Evolutionary conservation across 345 rosid genomes (phyloP).

Genomic region (Salix arbutifolia): DNA sequence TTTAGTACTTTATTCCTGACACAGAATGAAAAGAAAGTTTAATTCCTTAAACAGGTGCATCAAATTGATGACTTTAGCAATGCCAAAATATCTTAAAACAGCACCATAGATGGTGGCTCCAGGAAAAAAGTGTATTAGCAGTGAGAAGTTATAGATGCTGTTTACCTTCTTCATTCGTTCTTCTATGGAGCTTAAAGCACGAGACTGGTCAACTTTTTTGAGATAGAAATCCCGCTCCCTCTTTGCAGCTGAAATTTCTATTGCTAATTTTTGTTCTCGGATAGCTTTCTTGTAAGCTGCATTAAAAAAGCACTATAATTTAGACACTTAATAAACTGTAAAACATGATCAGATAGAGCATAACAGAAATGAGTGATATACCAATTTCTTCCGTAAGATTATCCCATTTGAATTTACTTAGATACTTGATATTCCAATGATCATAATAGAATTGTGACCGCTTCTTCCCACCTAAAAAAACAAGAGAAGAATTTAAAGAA

Average conservation of each 20-base stretch:
- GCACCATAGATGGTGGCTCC: no score
- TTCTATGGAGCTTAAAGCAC: constrained; percentile 62
- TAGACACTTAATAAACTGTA: constrained; percentile 7
- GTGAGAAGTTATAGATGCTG: neutral
- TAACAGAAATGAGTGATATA: constrained; percentile 20
- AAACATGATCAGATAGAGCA: neutral
- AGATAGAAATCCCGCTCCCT: constrained; percentile 87
- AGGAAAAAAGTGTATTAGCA: no score
- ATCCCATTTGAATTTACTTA: constrained; percentile 95
- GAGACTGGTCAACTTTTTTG: constrained; percentile 65
- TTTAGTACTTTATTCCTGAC: neutral
- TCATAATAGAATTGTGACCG: constrained; percentile 71
- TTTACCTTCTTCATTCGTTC: constrained; percentile 78
- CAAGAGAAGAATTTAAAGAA: neutral
- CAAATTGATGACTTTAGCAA: no score
- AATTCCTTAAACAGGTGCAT: no score
- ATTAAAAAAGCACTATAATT: constrained; percentile 21
- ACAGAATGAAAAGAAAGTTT: neutral
- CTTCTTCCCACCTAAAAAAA: constrained; percentile 73
- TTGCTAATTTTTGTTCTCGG: constrained; percentile 69
- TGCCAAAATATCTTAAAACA: no score
- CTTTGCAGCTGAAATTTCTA: constrained; percentile 88
- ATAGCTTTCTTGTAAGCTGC: constrained; percentile 80
- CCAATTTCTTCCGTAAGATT: constrained; percentile 88
- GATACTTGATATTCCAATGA: constrained; percentile 91